Conservation (phyloP, 352 stramenopile genomes). For the Phytophthora citricola region DNA sequence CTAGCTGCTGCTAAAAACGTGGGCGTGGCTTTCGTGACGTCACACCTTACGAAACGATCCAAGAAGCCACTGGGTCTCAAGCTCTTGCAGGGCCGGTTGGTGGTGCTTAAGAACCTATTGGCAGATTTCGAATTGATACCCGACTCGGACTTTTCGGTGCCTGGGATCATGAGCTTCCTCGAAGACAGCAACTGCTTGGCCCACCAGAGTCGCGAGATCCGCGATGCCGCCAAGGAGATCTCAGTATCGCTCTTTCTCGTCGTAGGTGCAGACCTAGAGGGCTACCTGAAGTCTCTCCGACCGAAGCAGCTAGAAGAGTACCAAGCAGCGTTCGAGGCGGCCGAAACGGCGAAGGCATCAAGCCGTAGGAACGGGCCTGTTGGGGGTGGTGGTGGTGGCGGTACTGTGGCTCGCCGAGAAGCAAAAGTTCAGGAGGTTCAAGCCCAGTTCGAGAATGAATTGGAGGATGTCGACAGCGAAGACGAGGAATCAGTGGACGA, state of each 20-base stretch:
- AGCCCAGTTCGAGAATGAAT: slow-evolving; percentile 34
- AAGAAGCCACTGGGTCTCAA: slow-evolving; percentile 84
- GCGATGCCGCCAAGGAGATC: slow-evolving; percentile 89
- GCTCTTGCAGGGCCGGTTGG: slow-evolving; percentile 66
- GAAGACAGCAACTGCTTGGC: slow-evolving; percentile 87
- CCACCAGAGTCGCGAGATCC: slow-evolving; percentile 90
- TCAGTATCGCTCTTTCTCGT: slow-evolving; percentile 78
- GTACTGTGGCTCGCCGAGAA: slow-evolving; percentile 16
- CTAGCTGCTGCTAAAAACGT: slow-evolving; percentile 72
- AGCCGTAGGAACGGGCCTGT: slow-evolving; percentile 1
- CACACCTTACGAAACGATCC: slow-evolving; percentile 69
- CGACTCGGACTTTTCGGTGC: slow-evolving; percentile 58
- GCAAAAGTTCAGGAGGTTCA: slow-evolving; percentile 26
- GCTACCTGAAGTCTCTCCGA: slow-evolving; percentile 79
- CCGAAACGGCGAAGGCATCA: slow-evolving; percentile 51
- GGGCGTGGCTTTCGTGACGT: slow-evolving; percentile 65
- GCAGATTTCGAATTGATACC: slow-evolving; percentile 57
- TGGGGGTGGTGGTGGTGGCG: slow-evolving; percentile 1
- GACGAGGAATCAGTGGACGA: slow-evolving; percentile 80
- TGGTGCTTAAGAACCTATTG: slow-evolving; percentile 69
- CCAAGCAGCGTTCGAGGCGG: slow-evolving; percentile 83
- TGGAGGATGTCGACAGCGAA: slow-evolving; percentile 61
- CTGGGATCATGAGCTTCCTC: slow-evolving; percentile 79
- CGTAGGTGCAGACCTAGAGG: slow-evolving; percentile 66
- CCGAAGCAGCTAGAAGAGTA: slow-evolving; percentile 94